Percentiles rank a stretch among this genome's conserved stretches.
Conservation (phyloP, 176 grass and related monocot species). For the Triticum turgidum region DNA sequence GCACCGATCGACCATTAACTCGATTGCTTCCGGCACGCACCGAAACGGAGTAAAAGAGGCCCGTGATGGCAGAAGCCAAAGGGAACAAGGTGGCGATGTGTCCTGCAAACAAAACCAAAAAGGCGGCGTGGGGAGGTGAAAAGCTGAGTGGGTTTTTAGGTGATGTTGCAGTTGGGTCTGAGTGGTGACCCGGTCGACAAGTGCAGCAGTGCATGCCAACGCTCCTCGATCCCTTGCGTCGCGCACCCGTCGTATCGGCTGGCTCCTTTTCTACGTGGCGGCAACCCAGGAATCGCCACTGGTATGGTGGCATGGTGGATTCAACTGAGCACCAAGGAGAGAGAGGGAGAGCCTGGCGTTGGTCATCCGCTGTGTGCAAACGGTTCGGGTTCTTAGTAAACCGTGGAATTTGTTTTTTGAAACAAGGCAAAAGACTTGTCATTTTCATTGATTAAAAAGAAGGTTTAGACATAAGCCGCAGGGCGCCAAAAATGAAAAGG, state of each 20-base stretch:
- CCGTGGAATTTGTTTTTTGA: no score
- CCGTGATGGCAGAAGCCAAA: neutral
- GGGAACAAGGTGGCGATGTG: neutral
- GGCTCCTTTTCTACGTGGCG: neutral
- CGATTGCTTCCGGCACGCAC: neutral
- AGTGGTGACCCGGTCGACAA: neutral
- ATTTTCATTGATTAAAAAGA: no score
- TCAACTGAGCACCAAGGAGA: neutral
- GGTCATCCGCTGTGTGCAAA: neutral
- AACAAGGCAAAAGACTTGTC: no score
- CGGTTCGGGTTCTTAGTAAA: neutral
- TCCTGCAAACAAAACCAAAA: constrained; percentile 24
- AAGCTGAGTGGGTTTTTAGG: constrained; percentile 21
- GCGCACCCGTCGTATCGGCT: neutral
- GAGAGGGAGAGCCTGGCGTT: neutral
- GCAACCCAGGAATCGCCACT: neutral
- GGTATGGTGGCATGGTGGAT: neutral
- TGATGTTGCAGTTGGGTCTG: neutral
- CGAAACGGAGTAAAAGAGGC: neutral
- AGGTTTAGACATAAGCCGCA: no score
- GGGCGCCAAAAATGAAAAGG: no score
- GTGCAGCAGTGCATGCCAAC: neutral
- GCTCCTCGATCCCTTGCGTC: neutral
- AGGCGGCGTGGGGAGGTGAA: neutral
- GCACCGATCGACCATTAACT: neutral